phyloP scores from a whole-genome alignment of 2,329 filamentous ascomycete species.

The Fusarium goolgardi region DNA sequence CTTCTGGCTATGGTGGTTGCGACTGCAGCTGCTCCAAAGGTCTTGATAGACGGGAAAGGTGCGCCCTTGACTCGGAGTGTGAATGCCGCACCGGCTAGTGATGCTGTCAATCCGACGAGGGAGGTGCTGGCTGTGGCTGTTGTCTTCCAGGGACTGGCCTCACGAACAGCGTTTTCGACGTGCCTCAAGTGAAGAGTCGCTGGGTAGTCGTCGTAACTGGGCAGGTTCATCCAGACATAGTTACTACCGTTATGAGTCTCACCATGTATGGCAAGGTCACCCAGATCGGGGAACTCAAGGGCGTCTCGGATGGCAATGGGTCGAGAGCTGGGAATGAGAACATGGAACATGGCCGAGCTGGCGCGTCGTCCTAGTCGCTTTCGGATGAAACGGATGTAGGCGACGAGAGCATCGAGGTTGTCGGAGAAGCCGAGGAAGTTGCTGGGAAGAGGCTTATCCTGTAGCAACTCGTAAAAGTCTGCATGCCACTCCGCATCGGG shows the following conservation, averaged over 20 bases:
- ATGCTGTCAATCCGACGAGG: conserved; percentile 28
- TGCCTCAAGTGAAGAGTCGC: conserved; percentile 22
- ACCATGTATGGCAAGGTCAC: conserved; percentile 25
- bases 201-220: conserved; percentile 24
- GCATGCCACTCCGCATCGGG: conserved; percentile 31
- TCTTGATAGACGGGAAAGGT: conserved; percentile 25
- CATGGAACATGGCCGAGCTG: conserved; percentile 31
- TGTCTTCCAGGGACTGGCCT: conserved; percentile 36
- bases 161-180: conserved; percentile 25
- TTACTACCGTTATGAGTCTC: conserved; percentile 31
- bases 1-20: conserved; percentile 17
- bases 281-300: conserved; percentile 35
- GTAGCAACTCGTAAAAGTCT: conserved; percentile 29
- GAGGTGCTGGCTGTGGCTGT: conserved; percentile 33
- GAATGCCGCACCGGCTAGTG: conserved; percentile 26
- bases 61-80: conserved; percentile 28
- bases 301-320: conserved; percentile 30
- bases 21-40: conserved; percentile 10
- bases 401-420: conserved; percentile 34
- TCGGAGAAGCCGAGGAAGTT: conserved; percentile 36
- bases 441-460: conserved; percentile 31
- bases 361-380: conserved; percentile 32
- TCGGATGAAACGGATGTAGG: conserved; percentile 28
- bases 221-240: conserved; percentile 36
- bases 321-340: conserved; percentile 33